Evolutionary conservation across 2,329 filamentous ascomycete species (phyloP), one percentile per base, ranked within the genome.

Genomic region (Diaporthe ampelina): DNA sequence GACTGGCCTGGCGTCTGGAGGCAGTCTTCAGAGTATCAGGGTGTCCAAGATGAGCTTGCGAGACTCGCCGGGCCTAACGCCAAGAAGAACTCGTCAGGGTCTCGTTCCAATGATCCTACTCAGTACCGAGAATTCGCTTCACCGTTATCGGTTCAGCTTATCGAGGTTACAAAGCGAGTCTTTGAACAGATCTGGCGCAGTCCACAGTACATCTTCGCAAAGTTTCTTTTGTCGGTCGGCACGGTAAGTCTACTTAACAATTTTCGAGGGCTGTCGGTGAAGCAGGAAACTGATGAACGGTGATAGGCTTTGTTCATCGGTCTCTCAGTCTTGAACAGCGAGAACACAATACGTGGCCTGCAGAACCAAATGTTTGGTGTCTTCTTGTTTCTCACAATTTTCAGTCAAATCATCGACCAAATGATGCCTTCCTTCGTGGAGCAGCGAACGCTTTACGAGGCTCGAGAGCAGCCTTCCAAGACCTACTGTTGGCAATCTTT

Each of bases 161-260:
- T 81, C 54, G 85, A 91, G 76, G 91, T 92, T 43, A 88, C 88
- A 24, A 78, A 85, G 40, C 91, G 92, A 77, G 90, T 93, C 13
- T 93, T 93, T 82, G 86, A 92, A 77, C 92, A 94, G 80, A 94
- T 93, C 85, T 94, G 92, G 92, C 89, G 93, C 61, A 93, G 89
- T 2, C 92, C 92, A 0, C 86, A 88, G 4, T 94, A 94, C 83
- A 92, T 94, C 78, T 94, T 92, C 83, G 90, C 91, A 73, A 94
- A 94, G 83, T 79, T 86, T 0, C 83, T 85, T 5, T 88, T 94
- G 54, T 91, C 88, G 77, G 81, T 87, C 52, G 80, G 88, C 56
- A 78, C 82, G 24, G 57, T 59, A 6, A 59, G 57, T 24, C 48
- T 26, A 52, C n/a, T 26, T 11, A 1, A 7, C 40, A 43, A 43